Conservation (phyloP, 2,329 filamentous ascomycete species). For the Podosphaera fusca region DNA sequence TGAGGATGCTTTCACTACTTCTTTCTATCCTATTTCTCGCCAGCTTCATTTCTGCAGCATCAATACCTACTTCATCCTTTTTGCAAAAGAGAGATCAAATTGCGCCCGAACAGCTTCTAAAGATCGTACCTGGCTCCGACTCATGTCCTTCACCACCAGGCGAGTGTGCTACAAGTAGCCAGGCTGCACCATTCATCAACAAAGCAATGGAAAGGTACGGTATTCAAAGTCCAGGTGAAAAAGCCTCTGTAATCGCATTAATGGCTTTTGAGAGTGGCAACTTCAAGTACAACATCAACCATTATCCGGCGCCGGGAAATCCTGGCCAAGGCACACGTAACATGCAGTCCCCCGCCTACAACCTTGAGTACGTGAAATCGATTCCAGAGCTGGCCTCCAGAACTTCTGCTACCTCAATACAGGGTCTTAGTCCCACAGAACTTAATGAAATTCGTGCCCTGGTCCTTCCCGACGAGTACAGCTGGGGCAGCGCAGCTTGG, state of each 20-base stretch:
- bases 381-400: constrained; percentile 21
- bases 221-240: constrained; percentile 27
- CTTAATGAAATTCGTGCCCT: constrained; percentile 24
- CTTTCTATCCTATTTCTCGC: no score
- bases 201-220: constrained; percentile 29
- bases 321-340: constrained; percentile 40
- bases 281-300: constrained; percentile 39
- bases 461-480: constrained; percentile 25
- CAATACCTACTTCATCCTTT: no score
- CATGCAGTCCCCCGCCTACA: constrained; percentile 36
- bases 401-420: constrained; percentile 12
- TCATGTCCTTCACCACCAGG: constrained; percentile 21
- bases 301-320: constrained; percentile 23
- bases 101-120: constrained; percentile 6
- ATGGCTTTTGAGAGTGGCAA: constrained; percentile 36
- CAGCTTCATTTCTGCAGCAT: no score
- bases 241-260: constrained; percentile 34
- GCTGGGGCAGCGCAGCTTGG: constrained; percentile 38
- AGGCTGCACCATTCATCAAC: constrained; percentile 27
- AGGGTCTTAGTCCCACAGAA: constrained; percentile 16
- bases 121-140: constrained; percentile 24
- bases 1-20: no score
- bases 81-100: background rate
- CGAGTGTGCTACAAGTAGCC: constrained; percentile 28
- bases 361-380: constrained; percentile 28